Percentiles rank a stretch among this genome's conserved stretches.
These are phyloP conservation scores for Hemisphaericaspora lyxosophila DNA, from an alignment of 1,139 yeast species.

Conservation along the genomic window DNA sequence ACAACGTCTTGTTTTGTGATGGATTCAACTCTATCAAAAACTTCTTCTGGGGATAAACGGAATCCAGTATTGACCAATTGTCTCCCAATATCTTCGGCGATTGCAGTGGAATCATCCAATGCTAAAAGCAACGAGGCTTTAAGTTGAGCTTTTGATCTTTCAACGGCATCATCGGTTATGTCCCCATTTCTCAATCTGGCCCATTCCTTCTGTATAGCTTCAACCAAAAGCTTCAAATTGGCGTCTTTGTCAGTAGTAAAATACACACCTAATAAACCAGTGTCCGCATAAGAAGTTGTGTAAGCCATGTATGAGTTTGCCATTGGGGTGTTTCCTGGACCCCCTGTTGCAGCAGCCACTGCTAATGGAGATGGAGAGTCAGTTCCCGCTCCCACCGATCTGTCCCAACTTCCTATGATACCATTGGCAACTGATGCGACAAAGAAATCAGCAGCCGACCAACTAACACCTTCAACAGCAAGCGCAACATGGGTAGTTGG, in stretches of 20 bases:
- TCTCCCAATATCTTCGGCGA: conserved; percentile 97
- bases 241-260: conserved; percentile 77
- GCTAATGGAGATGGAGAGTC: conserved; percentile 79
- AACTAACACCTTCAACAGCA: conserved; percentile 96
- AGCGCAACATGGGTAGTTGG: conserved; percentile 91
- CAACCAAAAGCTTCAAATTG: conserved; percentile 63
- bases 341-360: conserved; percentile 68
- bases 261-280: conserved; percentile 97
- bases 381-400: conserved; percentile 77
- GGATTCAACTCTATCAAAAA: conserved; percentile 77
- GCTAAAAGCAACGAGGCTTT: conserved; percentile 89
- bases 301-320: conserved; percentile 96
- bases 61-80: conserved; percentile 94
- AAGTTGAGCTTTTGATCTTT: conserved; percentile 89
- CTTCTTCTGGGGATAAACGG: conserved; percentile 88
- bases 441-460: conserved; percentile 96
- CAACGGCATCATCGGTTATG: conserved; percentile 83
- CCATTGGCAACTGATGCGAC: conserved; percentile 96
- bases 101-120: conserved; percentile 91
- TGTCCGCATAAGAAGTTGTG: conserved; percentile 94
- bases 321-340: conserved; percentile 50
- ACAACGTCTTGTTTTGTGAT: conserved; percentile 79
- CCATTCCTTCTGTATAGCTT: conserved; percentile 87
- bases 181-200: conserved; percentile 73
- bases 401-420: conserved; percentile 95